These are phyloP conservation scores for Rhododendron kiyosumense DNA, from an alignment of 148 eudicot species.

Conservation along the genomic window DNA sequence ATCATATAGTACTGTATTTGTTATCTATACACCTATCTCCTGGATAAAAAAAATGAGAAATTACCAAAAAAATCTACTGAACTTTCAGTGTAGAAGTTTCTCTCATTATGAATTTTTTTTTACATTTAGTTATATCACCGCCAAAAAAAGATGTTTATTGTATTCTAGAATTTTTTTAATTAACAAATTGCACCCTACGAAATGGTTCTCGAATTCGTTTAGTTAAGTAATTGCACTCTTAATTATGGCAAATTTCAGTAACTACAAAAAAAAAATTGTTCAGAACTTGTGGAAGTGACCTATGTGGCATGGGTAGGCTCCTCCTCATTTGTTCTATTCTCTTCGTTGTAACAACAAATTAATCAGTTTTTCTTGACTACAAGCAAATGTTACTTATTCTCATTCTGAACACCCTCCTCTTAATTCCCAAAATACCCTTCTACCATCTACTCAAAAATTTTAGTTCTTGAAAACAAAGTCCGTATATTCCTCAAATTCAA, in stretches of 20 bases:
- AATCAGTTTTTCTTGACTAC: constrained; percentile 21
- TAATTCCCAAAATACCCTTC: neutral
- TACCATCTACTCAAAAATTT: neutral
- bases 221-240: neutral
- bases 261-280: neutral
- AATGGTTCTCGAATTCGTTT: no score
- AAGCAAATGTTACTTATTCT: neutral
- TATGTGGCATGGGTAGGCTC: neutral
- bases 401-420: neutral
- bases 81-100: neutral
- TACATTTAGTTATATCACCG: neutral
- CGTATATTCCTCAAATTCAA: neutral
- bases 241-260: neutral
- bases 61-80: neutral
- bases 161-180: no score
- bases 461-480: neutral
- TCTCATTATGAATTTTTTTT: neutral
- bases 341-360: constrained; percentile 1
- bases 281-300: neutral
- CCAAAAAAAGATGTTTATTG: neutral
- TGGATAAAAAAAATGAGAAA: neutral
- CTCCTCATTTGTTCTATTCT: neutral
- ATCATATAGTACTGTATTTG: no score
- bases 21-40: neutral
- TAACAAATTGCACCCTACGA: no score